Conservation (phyloP, 129 eudicot species). For the Dittrichia graveolens region DNA sequence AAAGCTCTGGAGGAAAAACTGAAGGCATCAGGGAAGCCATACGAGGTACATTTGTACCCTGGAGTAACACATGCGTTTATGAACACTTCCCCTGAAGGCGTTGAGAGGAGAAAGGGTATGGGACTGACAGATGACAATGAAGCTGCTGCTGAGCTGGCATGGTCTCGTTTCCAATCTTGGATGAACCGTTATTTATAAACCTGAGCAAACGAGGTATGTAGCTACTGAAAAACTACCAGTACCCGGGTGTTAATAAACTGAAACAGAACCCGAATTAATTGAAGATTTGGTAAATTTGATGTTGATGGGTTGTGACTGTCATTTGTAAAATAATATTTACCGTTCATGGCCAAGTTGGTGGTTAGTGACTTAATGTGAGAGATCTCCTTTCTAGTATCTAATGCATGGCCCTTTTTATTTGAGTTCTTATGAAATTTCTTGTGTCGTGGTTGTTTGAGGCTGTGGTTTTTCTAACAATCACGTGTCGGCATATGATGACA, state of each 20-base stretch:
- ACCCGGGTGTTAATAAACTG: slow-evolving; percentile 15
- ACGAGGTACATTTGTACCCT: slow-evolving; percentile 76
- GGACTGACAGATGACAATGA: slow-evolving; percentile 68
- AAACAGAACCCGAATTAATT: slow-evolving; percentile 14
- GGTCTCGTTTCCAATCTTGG: slow-evolving; percentile 88
- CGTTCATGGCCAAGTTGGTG: background rate
- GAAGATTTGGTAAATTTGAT: slow-evolving; percentile 1
- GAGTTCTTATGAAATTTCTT: background rate
- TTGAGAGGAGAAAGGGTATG: slow-evolving; percentile 67
- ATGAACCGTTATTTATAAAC: slow-evolving; percentile 58
- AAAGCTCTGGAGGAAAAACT: slow-evolving; percentile 84
- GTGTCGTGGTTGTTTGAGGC: background rate
- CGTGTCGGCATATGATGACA: no score
- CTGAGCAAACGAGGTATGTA: slow-evolving; percentile 30
- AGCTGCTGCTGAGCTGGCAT: slow-evolving; percentile 76
- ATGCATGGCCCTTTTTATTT: background rate
- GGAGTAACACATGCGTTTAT: slow-evolving; percentile 79
- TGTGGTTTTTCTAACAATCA: background rate
- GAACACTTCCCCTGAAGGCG: slow-evolving; percentile 82
- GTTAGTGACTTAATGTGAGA: slow-evolving; percentile 14
- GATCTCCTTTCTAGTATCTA: slow-evolving; percentile 16
- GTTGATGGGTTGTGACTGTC: background rate
- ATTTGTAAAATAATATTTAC: slow-evolving; percentile 12
- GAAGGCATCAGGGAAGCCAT: slow-evolving; percentile 68
- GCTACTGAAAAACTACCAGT: background rate